Base-by-base conservation (phyloP, 768 basidiomycete genomes). In the Panellus pusillus region DNA sequence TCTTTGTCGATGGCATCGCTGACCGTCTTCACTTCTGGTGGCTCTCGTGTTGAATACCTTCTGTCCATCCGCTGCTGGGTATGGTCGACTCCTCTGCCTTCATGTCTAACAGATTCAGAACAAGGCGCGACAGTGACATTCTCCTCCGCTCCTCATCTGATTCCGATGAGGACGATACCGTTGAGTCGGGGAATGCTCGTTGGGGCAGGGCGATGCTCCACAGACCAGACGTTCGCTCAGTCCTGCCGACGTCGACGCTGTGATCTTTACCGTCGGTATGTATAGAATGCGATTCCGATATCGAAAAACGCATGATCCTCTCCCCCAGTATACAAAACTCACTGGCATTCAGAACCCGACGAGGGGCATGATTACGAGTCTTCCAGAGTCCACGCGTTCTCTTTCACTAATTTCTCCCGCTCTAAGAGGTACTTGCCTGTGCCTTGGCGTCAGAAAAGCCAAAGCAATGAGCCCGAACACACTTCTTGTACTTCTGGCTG, bases 401-500 rank as follows among this genome's bases (percentile, higher is more conserved):
- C 89, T 64, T 92, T 93, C 44, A 89, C 73, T 12, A 91, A 69
- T 64, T 82, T 86, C 74, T 91, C 90, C 41, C 86, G 77, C 65
- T 93, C 90, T 29, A 93, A 73, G 9, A 93, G 73, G 65, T 87
- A 93, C 67, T 92, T 92, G 12, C 88, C 90, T 92, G 32, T 40
- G 35, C n/a, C 5, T 18, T 35, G 9, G 44, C 27, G 43, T 45
- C 7, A 48, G 42, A 15, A 24, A 6, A n/a, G 15, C 18, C 15
- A 17, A 31, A 31, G 17, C 52, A 32, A 27, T 17, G 24, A 43
- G 41, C 12, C 24, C 35, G 28, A 36, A 55, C 9, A 4, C 9
- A 61, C 90, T 86, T 80, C 68, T 92, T 93, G 65, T 93, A 92
- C 65, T 87, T 91, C 79, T 93, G 91, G 3, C 81, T 77, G 36